Conservation (phyloP, 2,329 filamentous ascomycete species). For the Ophiostoma tasmaniense region DNA sequence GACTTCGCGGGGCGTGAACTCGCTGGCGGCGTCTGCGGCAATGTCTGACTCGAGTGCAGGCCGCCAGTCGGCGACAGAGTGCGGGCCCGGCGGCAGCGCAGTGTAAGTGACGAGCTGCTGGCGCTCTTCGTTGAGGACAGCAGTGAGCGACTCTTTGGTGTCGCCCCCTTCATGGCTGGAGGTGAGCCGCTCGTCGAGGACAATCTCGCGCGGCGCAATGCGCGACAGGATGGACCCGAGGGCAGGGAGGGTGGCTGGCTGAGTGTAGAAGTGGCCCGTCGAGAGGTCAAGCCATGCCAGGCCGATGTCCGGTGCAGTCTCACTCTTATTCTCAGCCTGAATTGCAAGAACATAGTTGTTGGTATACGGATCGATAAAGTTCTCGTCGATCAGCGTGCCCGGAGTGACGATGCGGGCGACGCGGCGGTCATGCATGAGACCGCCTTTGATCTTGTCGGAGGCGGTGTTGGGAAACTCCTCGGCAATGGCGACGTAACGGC, state of each 20-base stretch:
- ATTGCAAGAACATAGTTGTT: conserved; percentile 90
- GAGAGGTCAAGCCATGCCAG: conserved; percentile 93
- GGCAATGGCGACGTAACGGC: conserved; percentile 84
- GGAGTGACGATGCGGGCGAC: conserved; percentile 87
- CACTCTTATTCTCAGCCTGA: conserved; percentile 37
- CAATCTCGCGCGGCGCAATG: conserved; percentile 74
- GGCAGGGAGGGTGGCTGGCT: conserved; percentile 59
- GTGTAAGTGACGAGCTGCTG: conserved; percentile 13
- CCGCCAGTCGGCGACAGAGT: conserved; percentile 56
- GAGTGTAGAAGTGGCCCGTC: conserved; percentile 88
- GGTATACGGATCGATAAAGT: conserved; percentile 87
- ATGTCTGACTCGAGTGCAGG: conserved; percentile 70
- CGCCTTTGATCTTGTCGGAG: conserved; percentile 64
- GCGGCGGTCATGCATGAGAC: conserved; percentile 72
- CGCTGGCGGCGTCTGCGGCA: conserved; percentile 38
- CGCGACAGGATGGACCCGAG: conserved; percentile 76
- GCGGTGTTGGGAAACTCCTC: conserved; percentile 79
- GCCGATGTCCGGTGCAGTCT: conserved; percentile 48
- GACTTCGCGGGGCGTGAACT: conserved; percentile 62
- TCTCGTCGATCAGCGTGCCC: conserved; percentile 92
- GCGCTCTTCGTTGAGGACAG: conserved; percentile 64
- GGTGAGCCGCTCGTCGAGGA: conserved; percentile 60
- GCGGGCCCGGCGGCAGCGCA: conserved; percentile 25
- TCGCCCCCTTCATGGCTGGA: not conserved
- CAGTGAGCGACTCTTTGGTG: conserved; percentile 30